A percentile compares a stretch with the other conserved stretches of the same genome.
Conservation (phyloP, 192 early-diverging fungal genomes). For the Diversispora epigaea region DNA sequence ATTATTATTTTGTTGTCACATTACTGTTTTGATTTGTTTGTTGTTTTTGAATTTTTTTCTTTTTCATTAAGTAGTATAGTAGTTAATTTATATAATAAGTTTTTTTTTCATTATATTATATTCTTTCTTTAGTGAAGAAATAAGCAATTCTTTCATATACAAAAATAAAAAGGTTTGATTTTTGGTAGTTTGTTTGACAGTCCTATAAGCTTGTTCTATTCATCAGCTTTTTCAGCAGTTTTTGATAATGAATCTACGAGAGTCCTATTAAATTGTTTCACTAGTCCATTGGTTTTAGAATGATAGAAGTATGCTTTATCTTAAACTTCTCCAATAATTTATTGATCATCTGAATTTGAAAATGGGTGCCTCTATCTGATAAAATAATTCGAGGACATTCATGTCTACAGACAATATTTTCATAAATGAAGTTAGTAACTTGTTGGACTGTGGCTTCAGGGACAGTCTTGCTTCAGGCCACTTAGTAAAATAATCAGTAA, state of each 20-base stretch:
- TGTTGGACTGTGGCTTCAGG: slow-evolving; percentile 26
- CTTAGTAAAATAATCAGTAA: slow-evolving; percentile 38
- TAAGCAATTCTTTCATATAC: neutral
- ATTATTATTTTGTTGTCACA: neutral
- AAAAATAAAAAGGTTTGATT: neutral
- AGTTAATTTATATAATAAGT: neutral
- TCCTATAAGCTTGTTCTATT: neutral
- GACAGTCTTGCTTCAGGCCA: slow-evolving; percentile 36
- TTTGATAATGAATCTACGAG: neutral
- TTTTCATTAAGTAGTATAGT: neutral
- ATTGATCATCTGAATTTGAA: neutral
- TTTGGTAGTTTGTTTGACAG: neutral
- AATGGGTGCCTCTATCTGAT: slow-evolving; percentile 32
- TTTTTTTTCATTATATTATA: too few relatives aligned
- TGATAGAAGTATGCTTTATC: neutral
- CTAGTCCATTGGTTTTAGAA: neutral
- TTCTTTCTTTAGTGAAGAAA: neutral
- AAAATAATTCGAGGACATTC: slow-evolving; percentile 35
- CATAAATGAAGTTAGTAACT: slow-evolving; percentile 33
- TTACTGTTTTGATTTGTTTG: neutral
- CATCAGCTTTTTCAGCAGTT: neutral
- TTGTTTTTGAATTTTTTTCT: neutral
- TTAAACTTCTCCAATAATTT: neutral
- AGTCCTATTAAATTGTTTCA: neutral
- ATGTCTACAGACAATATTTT: slow-evolving; percentile 35